Conservation (phyloP, 2,329 filamentous ascomycete species). For the Epichloe amarillans region DNA sequence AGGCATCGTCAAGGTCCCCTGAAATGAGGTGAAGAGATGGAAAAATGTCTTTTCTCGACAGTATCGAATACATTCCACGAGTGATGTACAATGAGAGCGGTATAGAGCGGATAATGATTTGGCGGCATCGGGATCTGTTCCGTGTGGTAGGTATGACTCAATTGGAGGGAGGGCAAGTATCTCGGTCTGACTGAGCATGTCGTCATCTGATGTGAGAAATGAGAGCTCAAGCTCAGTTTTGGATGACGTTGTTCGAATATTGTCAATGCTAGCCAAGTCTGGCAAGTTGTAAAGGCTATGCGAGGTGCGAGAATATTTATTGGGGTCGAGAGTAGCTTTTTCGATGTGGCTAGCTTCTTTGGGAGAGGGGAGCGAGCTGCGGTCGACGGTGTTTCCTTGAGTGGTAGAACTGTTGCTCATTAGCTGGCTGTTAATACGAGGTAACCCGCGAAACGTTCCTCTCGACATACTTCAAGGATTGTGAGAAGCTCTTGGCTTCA, state of each 20-base stretch:
- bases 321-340: conserved; percentile 1
- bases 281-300: conserved; percentile 48
- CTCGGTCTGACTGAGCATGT: conserved; percentile 44
- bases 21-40: conserved; percentile 86
- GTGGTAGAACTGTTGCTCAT: conserved; percentile 20
- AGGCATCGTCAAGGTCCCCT: conserved; percentile 90
- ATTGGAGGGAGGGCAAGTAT: conserved; percentile 76
- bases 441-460: neutral
- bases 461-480: conserved; percentile 35
- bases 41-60: conserved; percentile 97
- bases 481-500: conserved; percentile 33
- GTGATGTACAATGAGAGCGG: conserved; percentile 83
- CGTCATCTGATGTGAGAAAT: conserved; percentile 46
- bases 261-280: conserved; percentile 40
- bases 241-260: conserved; percentile 40
- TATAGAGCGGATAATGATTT: conserved; percentile 80
- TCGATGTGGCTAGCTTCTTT: conserved; percentile 13
- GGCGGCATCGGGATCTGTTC: conserved; percentile 77
- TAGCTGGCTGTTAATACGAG: neutral
- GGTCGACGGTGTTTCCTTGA: conserved; percentile 13
- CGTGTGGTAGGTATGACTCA: conserved; percentile 61
- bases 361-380: conserved; percentile 18
- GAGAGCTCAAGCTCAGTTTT: conserved; percentile 48
- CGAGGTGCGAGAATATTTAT: conserved; percentile 11
- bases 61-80: conserved; percentile 89